Evolutionary conservation across 2,329 filamentous ascomycete species (phyloP).

Genomic region (Calycina marina): DNA sequence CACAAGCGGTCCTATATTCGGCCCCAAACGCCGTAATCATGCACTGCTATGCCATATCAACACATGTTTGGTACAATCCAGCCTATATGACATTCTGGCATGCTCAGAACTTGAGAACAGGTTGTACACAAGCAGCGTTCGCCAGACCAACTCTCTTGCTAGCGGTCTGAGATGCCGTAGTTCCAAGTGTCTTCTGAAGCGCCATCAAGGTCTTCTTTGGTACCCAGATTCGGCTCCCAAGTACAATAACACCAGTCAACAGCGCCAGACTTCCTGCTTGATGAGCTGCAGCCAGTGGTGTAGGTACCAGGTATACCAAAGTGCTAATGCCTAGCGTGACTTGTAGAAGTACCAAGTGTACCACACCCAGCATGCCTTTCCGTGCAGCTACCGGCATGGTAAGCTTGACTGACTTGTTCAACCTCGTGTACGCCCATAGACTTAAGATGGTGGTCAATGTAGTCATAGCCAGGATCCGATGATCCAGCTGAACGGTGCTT

Average conservation of each 20-base stretch:
- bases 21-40: too few species aligned
- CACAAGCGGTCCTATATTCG: too few species aligned
- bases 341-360: slow-evolving; percentile 72
- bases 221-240: slow-evolving; percentile 65
- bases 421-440: slow-evolving; percentile 68
- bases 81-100: too few species aligned
- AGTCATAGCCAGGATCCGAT: slow-evolving; percentile 79
- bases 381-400: slow-evolving; percentile 48
- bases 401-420: slow-evolving; percentile 37
- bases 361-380: slow-evolving; percentile 61
- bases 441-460: slow-evolving; percentile 72
- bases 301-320: slow-evolving; percentile 85
- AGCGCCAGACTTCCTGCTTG: slow-evolving; percentile 82
- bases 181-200: slow-evolving; percentile 28
- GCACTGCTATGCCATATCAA: too few species aligned
- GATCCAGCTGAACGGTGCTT: slow-evolving; percentile 85
- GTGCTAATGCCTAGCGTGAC: slow-evolving; percentile 80
- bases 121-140: slow-evolving; percentile 1
- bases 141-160: slow-evolving; percentile 1
- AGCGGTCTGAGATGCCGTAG: slow-evolving; percentile 5
- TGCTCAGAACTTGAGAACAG: too few species aligned
- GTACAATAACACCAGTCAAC: slow-evolving; percentile 64
- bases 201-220: slow-evolving; percentile 49
- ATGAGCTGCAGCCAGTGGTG: slow-evolving; percentile 74
- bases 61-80: too few species aligned